These are phyloP conservation scores for Citrullus mucosospermus DNA, from an alignment of 306 rosid species.

Conservation along the genomic window DNA sequence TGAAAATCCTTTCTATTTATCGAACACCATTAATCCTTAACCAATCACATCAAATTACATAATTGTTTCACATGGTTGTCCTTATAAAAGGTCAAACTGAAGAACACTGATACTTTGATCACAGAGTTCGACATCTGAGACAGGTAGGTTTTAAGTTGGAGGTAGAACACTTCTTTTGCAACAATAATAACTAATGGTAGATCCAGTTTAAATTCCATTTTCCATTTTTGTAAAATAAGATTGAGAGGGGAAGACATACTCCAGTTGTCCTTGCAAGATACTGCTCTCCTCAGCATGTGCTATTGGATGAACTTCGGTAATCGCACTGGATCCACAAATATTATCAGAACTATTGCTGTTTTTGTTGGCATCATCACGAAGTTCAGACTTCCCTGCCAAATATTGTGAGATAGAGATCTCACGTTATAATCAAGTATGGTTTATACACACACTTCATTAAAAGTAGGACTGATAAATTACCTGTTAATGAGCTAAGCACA, in stretches of 20 bases:
- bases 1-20: background rate
- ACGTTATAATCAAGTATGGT: background rate
- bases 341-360: background rate
- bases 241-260: slow-evolving; percentile 37
- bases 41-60: background rate
- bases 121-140: too few relatives aligned
- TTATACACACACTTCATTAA: background rate
- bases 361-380: slow-evolving; percentile 9
- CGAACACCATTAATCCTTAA: background rate
- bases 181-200: background rate
- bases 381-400: slow-evolving; percentile 26
- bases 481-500: slow-evolving; percentile 15
- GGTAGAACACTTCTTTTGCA: background rate
- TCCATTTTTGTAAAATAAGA: background rate
- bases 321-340: slow-evolving; percentile 17
- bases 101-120: too few relatives aligned
- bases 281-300: slow-evolving; percentile 22
- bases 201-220: background rate
- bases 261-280: slow-evolving; percentile 15
- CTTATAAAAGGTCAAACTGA: background rate
- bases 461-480: slow-evolving; percentile 15
- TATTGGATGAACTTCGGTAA: slow-evolving; percentile 38
- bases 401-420: background rate
- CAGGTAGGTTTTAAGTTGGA: background rate
- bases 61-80: background rate